Base-by-base conservation (phyloP, 2,329 filamentous ascomycete species). In the Penicillium aurantiogriseum region DNA sequence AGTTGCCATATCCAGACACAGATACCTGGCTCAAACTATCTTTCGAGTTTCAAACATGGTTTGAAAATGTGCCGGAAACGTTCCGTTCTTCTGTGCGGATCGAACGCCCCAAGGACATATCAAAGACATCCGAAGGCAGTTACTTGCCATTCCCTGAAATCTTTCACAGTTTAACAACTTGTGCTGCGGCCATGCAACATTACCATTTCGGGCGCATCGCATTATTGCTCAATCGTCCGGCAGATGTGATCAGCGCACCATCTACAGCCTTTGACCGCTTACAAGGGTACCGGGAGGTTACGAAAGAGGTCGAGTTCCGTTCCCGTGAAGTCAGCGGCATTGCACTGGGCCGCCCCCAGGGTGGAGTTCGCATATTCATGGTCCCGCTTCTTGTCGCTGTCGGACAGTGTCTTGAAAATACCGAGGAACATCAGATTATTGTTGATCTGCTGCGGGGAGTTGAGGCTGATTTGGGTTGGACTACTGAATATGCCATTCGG, bases 201-300 rank as follows among this genome's bases (percentile, higher is more conserved):
- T 88, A 86, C 62, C 83, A 88, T 64, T 87, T 88, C 76, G 84
- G 83, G 1, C 80, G 83, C 43, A 84, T 88, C 11, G 78, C 87
- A 5, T 69, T 88, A 0, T 77, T 86, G 13, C 79, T 86, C 61
- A 87, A 88, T 64, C 81, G 83, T 57, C 83, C 83, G 0, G 77
- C 81, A 17, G 81, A 87, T 56, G 81, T 80, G 0, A 81, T 83
- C 3, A 79, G 78, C 46, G 77, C 76, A 4, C 76, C 79, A 21
- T 80, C 79, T 21, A 83, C 81, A 3, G 75, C 85, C 0, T 81
- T 79, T 45, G 80, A 80, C 58, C 79, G 83, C 13, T 73, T 86
- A 38, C 80, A 81, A 43, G 81, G 80, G 2, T 86, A 87, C 61
- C 79, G 83, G 5, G 77, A 79, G n/a, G 80, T 85, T 33, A 76